Evolutionary conservation across 305 asterid genomes (phyloP).

Genomic region (Coffea humblotiana): DNA sequence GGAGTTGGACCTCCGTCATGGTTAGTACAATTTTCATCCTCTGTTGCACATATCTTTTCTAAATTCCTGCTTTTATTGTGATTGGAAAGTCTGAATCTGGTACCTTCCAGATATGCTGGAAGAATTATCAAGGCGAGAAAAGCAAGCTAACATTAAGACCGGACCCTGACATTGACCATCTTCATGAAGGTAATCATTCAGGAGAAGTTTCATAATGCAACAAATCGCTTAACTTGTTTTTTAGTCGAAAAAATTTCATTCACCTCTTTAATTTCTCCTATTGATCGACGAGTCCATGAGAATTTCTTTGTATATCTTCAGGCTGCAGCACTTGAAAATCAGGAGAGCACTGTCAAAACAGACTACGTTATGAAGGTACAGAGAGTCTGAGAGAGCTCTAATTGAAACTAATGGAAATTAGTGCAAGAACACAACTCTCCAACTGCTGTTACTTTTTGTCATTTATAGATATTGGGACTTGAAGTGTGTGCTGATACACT

Average conservation of each 20-base stretch:
- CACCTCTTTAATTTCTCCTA: neutral
- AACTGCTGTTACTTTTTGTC: too few species aligned
- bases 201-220: neutral
- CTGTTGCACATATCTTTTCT: too few species aligned
- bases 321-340: slow-evolving; percentile 54
- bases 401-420: slow-evolving; percentile 48
- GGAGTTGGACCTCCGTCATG: slow-evolving; percentile 87
- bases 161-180: slow-evolving; percentile 79
- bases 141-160: slow-evolving; percentile 86
- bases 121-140: slow-evolving; percentile 93
- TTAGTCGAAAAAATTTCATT: too few species aligned
- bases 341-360: slow-evolving; percentile 43
- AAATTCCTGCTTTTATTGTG: too few species aligned
- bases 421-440: too few species aligned
- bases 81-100: too few species aligned
- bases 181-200: slow-evolving; percentile 71
- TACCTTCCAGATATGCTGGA: slow-evolving; percentile 62
- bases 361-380: slow-evolving; percentile 61
- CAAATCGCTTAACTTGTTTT: too few species aligned
- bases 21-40: slow-evolving; percentile 40
- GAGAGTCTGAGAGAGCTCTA: neutral
- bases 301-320: slow-evolving; percentile 5
- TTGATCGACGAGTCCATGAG: neutral
- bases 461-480: slow-evolving; percentile 54
- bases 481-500: slow-evolving; percentile 63